Base-by-base conservation (phyloP, 2,329 filamentous ascomycete species). In the Exophiala mesophila region DNA sequence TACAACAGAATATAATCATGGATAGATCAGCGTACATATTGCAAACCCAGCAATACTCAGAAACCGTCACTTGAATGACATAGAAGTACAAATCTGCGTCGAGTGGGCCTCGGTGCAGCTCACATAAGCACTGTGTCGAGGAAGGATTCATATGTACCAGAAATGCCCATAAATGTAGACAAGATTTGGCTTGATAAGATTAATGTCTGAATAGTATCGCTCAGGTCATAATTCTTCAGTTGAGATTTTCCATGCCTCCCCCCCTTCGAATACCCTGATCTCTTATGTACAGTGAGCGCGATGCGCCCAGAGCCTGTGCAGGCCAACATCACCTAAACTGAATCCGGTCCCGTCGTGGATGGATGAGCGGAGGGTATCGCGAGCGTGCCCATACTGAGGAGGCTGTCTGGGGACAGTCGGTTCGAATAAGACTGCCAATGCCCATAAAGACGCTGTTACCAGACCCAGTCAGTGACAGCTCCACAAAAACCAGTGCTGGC, bases 361-460 rank as follows among this genome's bases (percentile, higher is more conserved):
- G 66, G 52, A 94, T 79, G 58, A 90, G 80, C 17, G 89, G 87
- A 50, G 79, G 77, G 57, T 83, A 74, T 55, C 83, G 80, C 37
- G 85, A 81, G 63, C 79, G 78, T 55, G 80, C 77, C 69, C 90
- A 95, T 44, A 85, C 79, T 62, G 88, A 78, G 55, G 80, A 75
- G 45, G 83, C 73, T 57, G 85, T 82, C 26, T 84, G 81, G 31
- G 87, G 86, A 53, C 86, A 81, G 57, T 98, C 92, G 47, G 88
- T 89, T 61, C 92, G 85, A 59, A 98, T 96, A 32, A 94, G 89
- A 57, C 88, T 95, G 56, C 92, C 92, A 57, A 98, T 95, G 44
- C 87, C 90, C 92, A 98, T 98, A 76, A 98, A 98, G 71, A 97
- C 96, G 15, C 38, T 53, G 36, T 36, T 18, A n/a, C 21, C 24